These are phyloP conservation scores for Polyporus tsugae DNA, from an alignment of 1,284 basidiomycete genomes.

Conservation along the genomic window DNA sequence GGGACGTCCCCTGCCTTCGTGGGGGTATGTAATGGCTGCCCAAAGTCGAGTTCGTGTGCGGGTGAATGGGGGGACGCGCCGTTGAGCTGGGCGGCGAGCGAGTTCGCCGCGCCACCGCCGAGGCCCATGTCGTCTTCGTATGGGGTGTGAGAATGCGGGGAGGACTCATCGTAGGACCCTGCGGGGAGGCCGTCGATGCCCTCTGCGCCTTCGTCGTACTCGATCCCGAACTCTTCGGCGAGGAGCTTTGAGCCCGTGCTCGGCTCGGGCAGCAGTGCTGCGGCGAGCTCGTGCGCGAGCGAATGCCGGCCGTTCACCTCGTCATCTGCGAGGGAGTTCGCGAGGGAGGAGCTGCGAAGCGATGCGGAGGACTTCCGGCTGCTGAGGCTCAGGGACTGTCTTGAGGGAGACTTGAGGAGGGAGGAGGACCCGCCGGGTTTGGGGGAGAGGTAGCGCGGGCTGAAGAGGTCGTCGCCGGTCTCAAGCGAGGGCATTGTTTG, in stretches of 20 bases:
- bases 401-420: constrained; percentile 57
- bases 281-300: constrained; percentile 83
- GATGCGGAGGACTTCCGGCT: constrained; percentile 54
- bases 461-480: constrained; percentile 37
- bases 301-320: constrained; percentile 64
- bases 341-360: constrained; percentile 49
- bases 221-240: constrained; percentile 86
- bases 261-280: constrained; percentile 85
- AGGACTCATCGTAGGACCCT: constrained; percentile 22
- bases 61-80: constrained; percentile 30
- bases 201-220: constrained; percentile 86
- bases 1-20: constrained; percentile 37
- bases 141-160: constrained; percentile 11
- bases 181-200: constrained; percentile 66
- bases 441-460: constrained; percentile 35
- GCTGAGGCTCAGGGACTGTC: constrained; percentile 49
- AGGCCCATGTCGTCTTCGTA: constrained; percentile 35
- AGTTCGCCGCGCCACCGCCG: constrained; percentile 29
- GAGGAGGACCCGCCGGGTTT: constrained; percentile 28
- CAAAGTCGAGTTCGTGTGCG: constrained; percentile 11
- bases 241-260: constrained; percentile 75
- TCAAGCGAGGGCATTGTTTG: constrained; percentile 29
- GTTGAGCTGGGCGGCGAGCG: constrained; percentile 31
- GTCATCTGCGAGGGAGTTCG: constrained; percentile 47
- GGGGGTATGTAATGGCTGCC: constrained; percentile 24